A percentile compares a stretch with the other conserved stretches of the same genome.
These are phyloP conservation scores for Crucibulum laeve DNA, from an alignment of 768 basidiomycete genomes.

Conservation along the genomic window DNA sequence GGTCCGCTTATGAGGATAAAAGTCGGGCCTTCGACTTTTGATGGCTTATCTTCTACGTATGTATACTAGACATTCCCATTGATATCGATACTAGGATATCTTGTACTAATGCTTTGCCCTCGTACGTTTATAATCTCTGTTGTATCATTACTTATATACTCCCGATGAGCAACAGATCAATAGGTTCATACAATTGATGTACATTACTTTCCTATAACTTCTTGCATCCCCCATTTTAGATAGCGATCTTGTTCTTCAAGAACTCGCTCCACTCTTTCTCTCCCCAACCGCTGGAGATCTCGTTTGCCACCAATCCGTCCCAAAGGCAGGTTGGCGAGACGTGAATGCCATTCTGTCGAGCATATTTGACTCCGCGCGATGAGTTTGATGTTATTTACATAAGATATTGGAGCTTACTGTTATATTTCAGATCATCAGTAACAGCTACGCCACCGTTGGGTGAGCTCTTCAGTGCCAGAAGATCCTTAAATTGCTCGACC, in stretches of 20 bases:
- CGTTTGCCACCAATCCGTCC: slow-evolving; percentile 69
- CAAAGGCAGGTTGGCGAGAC: slow-evolving; percentile 82
- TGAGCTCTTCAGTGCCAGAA: slow-evolving; percentile 53
- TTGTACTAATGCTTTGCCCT: too few relatives aligned
- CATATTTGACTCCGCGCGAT: slow-evolving; percentile 68
- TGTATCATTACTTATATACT: too few relatives aligned
- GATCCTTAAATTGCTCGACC: slow-evolving; percentile 52
- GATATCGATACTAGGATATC: too few relatives aligned
- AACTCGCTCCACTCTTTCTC: slow-evolving; percentile 79
- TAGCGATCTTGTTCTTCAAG: slow-evolving; percentile 52
- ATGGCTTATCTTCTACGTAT: background rate
- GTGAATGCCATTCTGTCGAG: slow-evolving; percentile 88
- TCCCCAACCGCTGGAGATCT: slow-evolving; percentile 80
- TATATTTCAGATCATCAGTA: slow-evolving; percentile 86
- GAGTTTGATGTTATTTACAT: background rate
- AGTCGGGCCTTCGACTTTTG: background rate
- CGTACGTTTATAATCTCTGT: too few relatives aligned
- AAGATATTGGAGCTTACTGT: slow-evolving; percentile 45
- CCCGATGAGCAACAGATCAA: too few relatives aligned
- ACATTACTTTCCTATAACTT: background rate
- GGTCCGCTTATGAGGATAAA: background rate
- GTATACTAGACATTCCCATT: background rate
- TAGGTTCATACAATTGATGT: too few relatives aligned
- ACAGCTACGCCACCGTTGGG: slow-evolving; percentile 82
- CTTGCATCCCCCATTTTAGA: slow-evolving; percentile 18